A percentile compares a stretch with the other conserved stretches of the same genome.
phyloP scores from a whole-genome alignment of 352 stramenopile species.

The Phytophthora pinifolia region DNA sequence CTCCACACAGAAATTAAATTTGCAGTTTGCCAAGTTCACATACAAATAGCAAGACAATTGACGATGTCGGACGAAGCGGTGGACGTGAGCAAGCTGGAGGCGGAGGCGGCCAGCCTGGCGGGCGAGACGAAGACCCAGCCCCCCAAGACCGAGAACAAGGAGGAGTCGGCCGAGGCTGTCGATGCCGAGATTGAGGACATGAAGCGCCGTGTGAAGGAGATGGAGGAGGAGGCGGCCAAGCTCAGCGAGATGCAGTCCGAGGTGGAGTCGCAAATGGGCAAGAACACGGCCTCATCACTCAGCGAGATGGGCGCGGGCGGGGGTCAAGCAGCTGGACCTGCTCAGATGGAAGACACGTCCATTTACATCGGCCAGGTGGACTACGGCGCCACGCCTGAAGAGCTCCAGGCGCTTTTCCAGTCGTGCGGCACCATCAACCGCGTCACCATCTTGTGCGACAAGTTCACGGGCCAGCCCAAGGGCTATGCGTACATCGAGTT shows the following conservation, averaged over 20 bases:
- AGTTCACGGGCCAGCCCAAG: conserved; percentile 95
- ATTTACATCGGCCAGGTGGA: conserved; percentile 98
- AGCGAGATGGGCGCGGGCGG: conserved; percentile 38
- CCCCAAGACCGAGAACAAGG: conserved; percentile 9
- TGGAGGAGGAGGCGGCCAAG: conserved; percentile 84
- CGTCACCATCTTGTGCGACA: conserved; percentile 98
- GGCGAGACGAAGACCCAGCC: conserved; percentile 26
- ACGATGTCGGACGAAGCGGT: conserved; percentile 43
- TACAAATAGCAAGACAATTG: conserved; percentile 31
- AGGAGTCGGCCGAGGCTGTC: conserved; percentile 38
- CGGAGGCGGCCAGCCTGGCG: conserved; percentile 42
- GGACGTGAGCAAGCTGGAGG: conserved; percentile 55
- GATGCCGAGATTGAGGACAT: conserved; percentile 85
- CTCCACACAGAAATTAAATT: too few relatives aligned
- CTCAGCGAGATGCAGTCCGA: conserved; percentile 85
- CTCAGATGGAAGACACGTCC: conserved; percentile 71
- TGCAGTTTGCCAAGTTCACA: not conserved
- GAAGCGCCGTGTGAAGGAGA: conserved; percentile 80
- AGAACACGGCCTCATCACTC: conserved; percentile 47
- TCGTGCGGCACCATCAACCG: conserved; percentile 96
- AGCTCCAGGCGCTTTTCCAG: conserved; percentile 96
- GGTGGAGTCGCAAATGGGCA: conserved; percentile 77
- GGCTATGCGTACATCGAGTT: conserved; percentile 96
- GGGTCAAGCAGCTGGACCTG: conserved; percentile 24
- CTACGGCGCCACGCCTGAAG: conserved; percentile 95